A percentile compares a stretch with the other conserved stretches of the same genome.
Evolutionary conservation across 257 asterid species (phyloP).

Genomic region (Fraxinus pennsylvanica): DNA sequence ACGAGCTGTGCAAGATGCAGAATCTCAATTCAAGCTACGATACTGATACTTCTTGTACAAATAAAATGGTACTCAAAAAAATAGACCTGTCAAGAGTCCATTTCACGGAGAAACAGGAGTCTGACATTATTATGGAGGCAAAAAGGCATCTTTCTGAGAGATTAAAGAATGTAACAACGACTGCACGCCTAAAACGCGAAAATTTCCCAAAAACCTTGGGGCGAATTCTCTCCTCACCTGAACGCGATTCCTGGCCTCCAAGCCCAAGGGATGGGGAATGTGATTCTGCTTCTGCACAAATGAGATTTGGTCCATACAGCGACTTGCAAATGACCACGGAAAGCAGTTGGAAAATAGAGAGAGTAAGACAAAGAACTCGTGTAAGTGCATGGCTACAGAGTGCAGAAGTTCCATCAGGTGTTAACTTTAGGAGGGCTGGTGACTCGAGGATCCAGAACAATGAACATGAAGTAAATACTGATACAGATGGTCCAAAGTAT

Average conservation of each 20-base stretch:
- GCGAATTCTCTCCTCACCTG: slow-evolving; percentile 63
- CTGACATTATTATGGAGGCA: slow-evolving; percentile 69
- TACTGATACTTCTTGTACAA: slow-evolving; percentile 26
- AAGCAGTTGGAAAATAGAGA: background rate
- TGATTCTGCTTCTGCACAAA: slow-evolving; percentile 32
- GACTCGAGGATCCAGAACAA: slow-evolving; percentile 16
- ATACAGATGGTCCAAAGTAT: slow-evolving; percentile 13
- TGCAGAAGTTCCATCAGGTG: slow-evolving; percentile 14
- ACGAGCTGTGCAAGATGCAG: slow-evolving; percentile 21
- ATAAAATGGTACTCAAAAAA: slow-evolving; percentile 29
- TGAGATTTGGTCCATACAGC: slow-evolving; percentile 26
- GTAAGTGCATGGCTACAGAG: background rate
- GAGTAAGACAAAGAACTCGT: background rate
- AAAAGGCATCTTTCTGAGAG: slow-evolving; percentile 75
- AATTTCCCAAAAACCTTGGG: slow-evolving; percentile 52
- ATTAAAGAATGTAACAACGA: slow-evolving; percentile 30
- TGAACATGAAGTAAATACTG: slow-evolving; percentile 16
- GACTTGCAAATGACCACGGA: background rate
- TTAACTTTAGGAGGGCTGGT: slow-evolving; percentile 15
- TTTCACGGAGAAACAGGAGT: slow-evolving; percentile 35
- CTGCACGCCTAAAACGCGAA: slow-evolving; percentile 24
- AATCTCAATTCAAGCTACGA: slow-evolving; percentile 19
- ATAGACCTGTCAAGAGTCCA: slow-evolving; percentile 35
- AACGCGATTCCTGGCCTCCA: slow-evolving; percentile 40
- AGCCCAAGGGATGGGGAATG: slow-evolving; percentile 41